These are phyloP conservation scores for Ceriops zippeliana DNA, from an alignment of 345 rosid species.

Conservation along the genomic window DNA sequence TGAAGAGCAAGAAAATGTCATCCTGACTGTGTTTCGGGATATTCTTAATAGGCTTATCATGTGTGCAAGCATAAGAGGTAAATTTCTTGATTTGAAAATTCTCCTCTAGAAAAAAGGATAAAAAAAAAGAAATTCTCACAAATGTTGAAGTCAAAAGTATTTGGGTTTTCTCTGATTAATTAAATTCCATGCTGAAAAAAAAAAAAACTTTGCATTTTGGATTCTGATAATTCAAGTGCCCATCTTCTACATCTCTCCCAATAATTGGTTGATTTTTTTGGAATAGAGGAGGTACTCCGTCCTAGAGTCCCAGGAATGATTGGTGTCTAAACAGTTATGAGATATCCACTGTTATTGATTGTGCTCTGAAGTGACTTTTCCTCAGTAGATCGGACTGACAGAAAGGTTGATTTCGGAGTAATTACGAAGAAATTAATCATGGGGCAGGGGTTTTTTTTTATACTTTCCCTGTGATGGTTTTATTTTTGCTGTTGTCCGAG, in stretches of 20 bases:
- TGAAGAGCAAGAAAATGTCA: constrained; percentile 51
- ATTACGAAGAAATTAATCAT: neutral
- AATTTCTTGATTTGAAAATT: constrained; percentile 11
- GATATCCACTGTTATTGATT: neutral
- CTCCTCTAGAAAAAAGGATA: constrained; percentile 13
- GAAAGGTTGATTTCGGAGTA: constrained; percentile 12
- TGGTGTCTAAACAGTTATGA: neutral
- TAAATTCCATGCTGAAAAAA: neutral
- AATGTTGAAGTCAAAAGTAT: neutral
- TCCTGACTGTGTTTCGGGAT: constrained; percentile 49
- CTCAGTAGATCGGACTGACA: neutral
- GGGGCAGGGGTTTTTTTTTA: constrained; percentile 39
- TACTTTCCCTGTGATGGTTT: neutral
- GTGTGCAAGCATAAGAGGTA: constrained; percentile 51
- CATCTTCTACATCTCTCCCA: neutral
- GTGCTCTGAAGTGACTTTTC: neutral
- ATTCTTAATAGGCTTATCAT: constrained; percentile 45
- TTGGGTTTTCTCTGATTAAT: constrained; percentile 1
- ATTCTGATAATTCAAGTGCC: neutral
- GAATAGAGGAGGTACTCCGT: neutral
- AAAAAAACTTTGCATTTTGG: neutral
- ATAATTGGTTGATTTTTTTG: constrained; percentile 9
- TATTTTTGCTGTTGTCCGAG: no score
- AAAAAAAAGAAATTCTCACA: neutral
- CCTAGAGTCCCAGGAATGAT: neutral